Conservation (phyloP, 352 stramenopile genomes). For the Thalassiosira mediterranea region DNA sequence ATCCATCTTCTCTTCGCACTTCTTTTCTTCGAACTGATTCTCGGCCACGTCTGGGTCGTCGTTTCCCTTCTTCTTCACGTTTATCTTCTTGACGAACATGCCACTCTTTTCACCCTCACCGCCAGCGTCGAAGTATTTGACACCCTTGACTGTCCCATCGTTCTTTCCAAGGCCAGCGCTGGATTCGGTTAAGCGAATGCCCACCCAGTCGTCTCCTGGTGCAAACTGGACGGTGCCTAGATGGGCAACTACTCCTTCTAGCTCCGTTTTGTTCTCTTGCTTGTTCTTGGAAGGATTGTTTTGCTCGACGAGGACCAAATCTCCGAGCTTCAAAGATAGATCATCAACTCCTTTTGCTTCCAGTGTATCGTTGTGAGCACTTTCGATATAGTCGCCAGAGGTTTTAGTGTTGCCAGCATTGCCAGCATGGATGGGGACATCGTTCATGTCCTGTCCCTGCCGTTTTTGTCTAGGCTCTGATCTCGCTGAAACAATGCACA, state of each 20-base stretch:
- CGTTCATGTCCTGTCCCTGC: neutral
- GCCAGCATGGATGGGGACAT: neutral
- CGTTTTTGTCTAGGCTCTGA: constrained; percentile 15
- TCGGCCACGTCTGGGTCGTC: constrained; percentile 50
- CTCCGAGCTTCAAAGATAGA: constrained; percentile 19
- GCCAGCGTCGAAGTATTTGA: constrained; percentile 70
- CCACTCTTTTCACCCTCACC: constrained; percentile 53
- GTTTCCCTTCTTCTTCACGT: constrained; percentile 62
- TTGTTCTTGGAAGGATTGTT: constrained; percentile 2
- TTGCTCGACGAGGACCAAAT: constrained; percentile 29
- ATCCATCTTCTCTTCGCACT: neutral
- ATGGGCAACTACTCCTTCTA: constrained; percentile 75
- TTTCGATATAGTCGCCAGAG: neutral
- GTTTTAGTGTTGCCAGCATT: neutral
- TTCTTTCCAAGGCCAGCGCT: constrained; percentile 76
- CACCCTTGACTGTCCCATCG: constrained; percentile 70
- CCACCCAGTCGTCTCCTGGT: constrained; percentile 72
- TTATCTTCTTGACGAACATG: constrained; percentile 39
- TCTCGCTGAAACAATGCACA: constrained; percentile 26
- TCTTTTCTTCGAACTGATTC: neutral
- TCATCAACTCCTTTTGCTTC: constrained; percentile 1
- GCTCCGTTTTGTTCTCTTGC: constrained; percentile 1
- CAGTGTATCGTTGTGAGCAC: neutral
- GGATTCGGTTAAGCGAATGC: constrained; percentile 72
- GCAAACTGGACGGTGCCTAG: constrained; percentile 75